phyloP scores from a whole-genome alignment of 768 basidiomycete species.

The Termitomyces sp. region DNA sequence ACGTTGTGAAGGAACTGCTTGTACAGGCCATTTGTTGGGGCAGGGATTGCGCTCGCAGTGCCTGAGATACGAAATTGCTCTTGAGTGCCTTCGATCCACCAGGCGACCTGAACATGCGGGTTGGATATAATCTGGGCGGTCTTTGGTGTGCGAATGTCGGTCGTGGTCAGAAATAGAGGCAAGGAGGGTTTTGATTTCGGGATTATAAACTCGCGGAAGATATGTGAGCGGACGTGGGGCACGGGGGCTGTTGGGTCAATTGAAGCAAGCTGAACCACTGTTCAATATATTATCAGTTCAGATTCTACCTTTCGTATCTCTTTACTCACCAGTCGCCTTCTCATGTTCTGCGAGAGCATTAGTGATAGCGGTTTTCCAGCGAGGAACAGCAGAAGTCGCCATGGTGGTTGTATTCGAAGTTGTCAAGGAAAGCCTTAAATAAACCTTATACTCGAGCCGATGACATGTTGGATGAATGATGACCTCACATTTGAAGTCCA shows the following conservation, averaged over 20 bases:
- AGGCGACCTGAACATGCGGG: conserved; percentile 55
- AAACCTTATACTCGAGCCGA: too few relatives aligned
- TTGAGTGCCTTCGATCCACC: conserved; percentile 64
- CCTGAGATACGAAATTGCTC: conserved; percentile 76
- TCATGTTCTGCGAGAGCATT: conserved; percentile 34
- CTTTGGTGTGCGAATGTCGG: conserved; percentile 73
- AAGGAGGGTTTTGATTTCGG: conserved; percentile 35
- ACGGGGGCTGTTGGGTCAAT: conserved; percentile 33
- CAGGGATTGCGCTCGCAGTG: conserved; percentile 49
- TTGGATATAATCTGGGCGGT: conserved; percentile 47
- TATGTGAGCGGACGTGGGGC: conserved; percentile 62
- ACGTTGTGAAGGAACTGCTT: conserved; percentile 25
- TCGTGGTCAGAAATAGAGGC: conserved; percentile 62
- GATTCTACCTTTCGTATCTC: not conserved
- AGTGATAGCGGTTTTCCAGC: conserved; percentile 43
- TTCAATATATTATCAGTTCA: not conserved
- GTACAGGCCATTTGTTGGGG: conserved; percentile 33
- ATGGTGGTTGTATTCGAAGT: not conserved
- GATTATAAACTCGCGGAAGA: conserved; percentile 57
- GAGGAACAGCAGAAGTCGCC: conserved; percentile 24
- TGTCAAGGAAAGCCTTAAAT: not conserved
- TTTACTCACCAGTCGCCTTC: conserved; percentile 31
- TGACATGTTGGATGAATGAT: not conserved
- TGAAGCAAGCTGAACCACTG: conserved; percentile 62
- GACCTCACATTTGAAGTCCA: not conserved